Conservation (phyloP, 2,329 filamentous ascomycete species). For the Torrubiellomyces zombiae region DNA sequence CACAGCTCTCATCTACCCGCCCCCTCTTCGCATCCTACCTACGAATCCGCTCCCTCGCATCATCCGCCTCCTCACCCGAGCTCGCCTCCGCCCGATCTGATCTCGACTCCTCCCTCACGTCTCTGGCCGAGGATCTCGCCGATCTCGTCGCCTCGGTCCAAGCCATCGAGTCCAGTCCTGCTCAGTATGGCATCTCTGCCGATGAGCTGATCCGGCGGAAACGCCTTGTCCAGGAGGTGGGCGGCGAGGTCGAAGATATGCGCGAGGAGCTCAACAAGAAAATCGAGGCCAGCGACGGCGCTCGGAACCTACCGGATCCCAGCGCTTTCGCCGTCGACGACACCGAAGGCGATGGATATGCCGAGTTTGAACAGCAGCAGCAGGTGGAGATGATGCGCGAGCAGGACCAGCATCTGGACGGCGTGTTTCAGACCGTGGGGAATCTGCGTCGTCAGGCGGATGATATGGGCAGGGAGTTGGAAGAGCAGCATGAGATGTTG, state of each 20-base stretch:
- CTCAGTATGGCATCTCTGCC: conserved; percentile 69
- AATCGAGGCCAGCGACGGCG: conserved; percentile 19
- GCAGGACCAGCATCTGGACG: conserved; percentile 85
- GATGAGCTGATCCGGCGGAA: conserved; percentile 69
- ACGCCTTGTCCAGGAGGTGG: conserved; percentile 75
- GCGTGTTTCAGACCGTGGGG: conserved; percentile 83
- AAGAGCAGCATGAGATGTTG: conserved; percentile 84
- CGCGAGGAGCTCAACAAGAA: conserved; percentile 57
- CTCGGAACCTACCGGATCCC: conserved; percentile 34
- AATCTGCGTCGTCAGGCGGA: conserved; percentile 81
- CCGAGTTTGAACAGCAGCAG: conserved; percentile 77
- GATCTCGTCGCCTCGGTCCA: conserved; percentile 79
- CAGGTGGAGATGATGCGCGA: conserved; percentile 86
- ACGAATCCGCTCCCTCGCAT: conserved; percentile 77
- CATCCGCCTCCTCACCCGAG: conserved; percentile 59
- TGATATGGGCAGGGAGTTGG: conserved; percentile 89
- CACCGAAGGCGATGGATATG: conserved; percentile 35
- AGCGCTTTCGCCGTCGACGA: conserved; percentile 38
- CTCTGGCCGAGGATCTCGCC: conserved; percentile 66
- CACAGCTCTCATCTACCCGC: conserved; percentile 63
- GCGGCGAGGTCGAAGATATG: conserved; percentile 80
- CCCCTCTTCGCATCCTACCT: conserved; percentile 89
- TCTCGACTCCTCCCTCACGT: conserved; percentile 45
- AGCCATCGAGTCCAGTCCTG: conserved; percentile 75
- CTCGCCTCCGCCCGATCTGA: conserved; percentile 63